These are phyloP conservation scores for Triticum turgidum DNA, from an alignment of 176 grass and related monocot genomes.

Conservation along the genomic window DNA sequence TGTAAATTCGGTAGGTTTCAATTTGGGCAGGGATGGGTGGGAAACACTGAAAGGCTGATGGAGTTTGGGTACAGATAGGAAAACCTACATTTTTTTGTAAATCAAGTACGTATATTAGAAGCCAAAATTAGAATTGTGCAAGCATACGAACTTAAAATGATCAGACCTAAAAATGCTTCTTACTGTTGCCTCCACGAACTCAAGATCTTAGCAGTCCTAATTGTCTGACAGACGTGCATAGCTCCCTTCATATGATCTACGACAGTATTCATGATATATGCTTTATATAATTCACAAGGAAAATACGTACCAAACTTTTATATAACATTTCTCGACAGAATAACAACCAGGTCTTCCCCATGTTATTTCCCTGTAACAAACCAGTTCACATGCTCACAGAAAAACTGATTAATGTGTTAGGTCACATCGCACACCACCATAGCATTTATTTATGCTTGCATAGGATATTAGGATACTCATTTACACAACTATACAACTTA, in stretches of 20 bases:
- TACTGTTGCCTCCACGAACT: background rate
- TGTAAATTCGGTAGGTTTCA: constrained; percentile 3
- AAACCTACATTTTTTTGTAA: constrained; percentile 14
- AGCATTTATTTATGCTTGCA: constrained; percentile 35
- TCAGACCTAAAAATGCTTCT: background rate
- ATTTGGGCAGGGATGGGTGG: background rate
- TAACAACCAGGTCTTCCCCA: background rate
- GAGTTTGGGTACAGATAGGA: background rate
- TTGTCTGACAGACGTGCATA: background rate
- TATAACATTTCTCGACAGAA: background rate
- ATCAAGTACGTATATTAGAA: background rate
- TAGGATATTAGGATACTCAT: constrained; percentile 56
- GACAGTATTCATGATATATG: background rate
- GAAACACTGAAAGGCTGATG: background rate
- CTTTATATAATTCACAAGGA: background rate
- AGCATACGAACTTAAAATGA: background rate
- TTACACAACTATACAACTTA: constrained; percentile 20
- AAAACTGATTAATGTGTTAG: constrained; percentile 7
- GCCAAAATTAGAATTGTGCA: background rate
- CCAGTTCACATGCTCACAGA: constrained; percentile 10
- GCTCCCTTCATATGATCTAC: background rate
- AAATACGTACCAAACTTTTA: background rate
- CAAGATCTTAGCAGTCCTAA: background rate
- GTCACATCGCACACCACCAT: constrained; percentile 12
- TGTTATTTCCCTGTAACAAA: constrained; percentile 4